Conservation (phyloP, 108 stramenopile species). For the Cyclostephanos tholiformis region DNA sequence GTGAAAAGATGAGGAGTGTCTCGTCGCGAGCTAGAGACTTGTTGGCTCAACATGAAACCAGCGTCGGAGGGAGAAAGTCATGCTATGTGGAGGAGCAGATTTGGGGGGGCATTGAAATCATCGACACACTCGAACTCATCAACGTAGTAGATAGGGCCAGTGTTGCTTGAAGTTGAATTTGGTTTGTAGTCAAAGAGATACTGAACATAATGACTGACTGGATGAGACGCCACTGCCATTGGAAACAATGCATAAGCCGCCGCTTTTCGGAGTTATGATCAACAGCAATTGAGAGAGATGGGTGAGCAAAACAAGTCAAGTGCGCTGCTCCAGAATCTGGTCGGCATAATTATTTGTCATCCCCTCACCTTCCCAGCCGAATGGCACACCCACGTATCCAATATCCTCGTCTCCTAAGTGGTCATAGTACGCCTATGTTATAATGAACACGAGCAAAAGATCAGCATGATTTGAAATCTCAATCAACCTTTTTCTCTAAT, state of each 20-base stretch:
- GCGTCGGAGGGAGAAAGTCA: too few species aligned
- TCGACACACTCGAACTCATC: conserved; percentile 34
- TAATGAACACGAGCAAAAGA: background rate
- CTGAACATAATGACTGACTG: conserved; percentile 30
- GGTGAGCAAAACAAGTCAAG: background rate
- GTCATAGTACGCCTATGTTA: conserved; percentile 49
- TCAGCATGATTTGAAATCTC: background rate
- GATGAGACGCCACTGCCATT: conserved; percentile 58
- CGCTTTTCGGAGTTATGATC: conserved; percentile 16
- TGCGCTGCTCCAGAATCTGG: background rate
- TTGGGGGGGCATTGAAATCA: background rate
- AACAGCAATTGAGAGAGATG: background rate
- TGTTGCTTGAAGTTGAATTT: conserved; percentile 20
- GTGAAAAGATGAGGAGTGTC: too few species aligned
- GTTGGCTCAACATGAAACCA: too few species aligned
- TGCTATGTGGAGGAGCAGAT: too few species aligned
- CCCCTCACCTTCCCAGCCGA: conserved; percentile 52
- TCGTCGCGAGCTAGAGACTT: too few species aligned
- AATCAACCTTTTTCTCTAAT: background rate
- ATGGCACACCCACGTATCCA: conserved; percentile 60
- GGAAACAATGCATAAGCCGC: conserved; percentile 66
- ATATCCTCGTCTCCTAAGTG: conserved; percentile 64
- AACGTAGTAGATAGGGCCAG: conserved; percentile 16
- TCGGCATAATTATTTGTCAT: background rate
- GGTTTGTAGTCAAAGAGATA: conserved; percentile 33